A percentile compares a stretch with the other conserved stretches of the same genome.
phyloP scores from a whole-genome alignment of 805 yeast genomes.

The Scheffersomyces coipomensis region DNA sequence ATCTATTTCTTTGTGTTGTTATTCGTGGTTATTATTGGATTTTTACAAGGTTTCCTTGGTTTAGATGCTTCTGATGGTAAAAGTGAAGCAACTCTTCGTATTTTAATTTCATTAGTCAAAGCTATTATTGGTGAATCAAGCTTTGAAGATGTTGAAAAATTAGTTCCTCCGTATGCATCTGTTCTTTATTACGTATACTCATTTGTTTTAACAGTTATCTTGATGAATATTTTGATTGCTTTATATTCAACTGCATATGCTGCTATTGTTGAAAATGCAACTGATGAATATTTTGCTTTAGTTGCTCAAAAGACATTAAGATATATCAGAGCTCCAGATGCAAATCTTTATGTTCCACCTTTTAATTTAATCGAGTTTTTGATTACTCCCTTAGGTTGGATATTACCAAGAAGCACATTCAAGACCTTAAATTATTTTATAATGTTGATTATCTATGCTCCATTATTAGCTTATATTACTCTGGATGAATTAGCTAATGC shows the following conservation, averaged over 20 bases:
- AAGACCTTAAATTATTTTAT: conserved; percentile 49
- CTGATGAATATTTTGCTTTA: conserved; percentile 80
- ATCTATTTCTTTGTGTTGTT: conserved; percentile 77
- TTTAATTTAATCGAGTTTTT: conserved; percentile 67
- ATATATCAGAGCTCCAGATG: conserved; percentile 86
- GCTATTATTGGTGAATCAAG: conserved; percentile 76
- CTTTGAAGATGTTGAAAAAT: conserved; percentile 63
- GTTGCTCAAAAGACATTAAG: conserved; percentile 82
- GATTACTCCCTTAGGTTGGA: conserved; percentile 25
- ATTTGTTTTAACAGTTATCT: conserved; percentile 69
- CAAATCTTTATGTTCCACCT: conserved; percentile 82
- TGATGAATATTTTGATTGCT: conserved; percentile 82
- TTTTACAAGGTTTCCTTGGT: conserved; percentile 84
- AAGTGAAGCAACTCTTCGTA: conserved; percentile 66
- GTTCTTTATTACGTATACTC: conserved; percentile 74
- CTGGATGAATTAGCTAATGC: conserved; percentile 66
- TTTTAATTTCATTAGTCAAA: conserved; percentile 62
- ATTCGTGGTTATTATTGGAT: conserved; percentile 70
- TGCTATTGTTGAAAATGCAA: conserved; percentile 76
- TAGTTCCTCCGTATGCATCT: conserved; percentile 86
- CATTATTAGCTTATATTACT: conserved; percentile 61
- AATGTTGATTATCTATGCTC: conserved; percentile 68
- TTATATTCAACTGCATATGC: conserved; percentile 83
- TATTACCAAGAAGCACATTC: conserved; percentile 34
- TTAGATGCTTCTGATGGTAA: conserved; percentile 86